Base-by-base conservation (phyloP, 176 grass and related monocot genomes). In the Aegilops bicornis region DNA sequence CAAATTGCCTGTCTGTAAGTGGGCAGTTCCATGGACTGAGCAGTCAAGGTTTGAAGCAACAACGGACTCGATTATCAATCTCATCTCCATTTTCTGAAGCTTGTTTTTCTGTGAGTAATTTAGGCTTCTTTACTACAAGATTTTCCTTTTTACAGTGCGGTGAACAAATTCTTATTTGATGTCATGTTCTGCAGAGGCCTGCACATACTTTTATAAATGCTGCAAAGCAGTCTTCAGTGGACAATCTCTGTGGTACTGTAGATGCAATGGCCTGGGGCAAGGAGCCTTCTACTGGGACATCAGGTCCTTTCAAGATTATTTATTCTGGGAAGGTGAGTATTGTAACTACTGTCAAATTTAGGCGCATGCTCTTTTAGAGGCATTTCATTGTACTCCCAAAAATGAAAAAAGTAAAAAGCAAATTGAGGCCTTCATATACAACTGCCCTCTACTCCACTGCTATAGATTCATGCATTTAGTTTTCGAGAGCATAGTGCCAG, bases 11-110 rank as follows among this genome's bases (percentile, higher is more conserved):
- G 52, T 94, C 93, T 87, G 69, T 92, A 33, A 98, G 81, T 52
- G 93, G 96, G 16, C 79, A 96, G 63, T 96, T 98, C 77, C 96
- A 92, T 60, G 90, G 90, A 63, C 79, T 98, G 89, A 92, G 87
- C 79, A 89, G 77, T 52, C 91, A 92, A 33, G 96, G 96, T 64
- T 81, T 95, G 79, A 96, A 91, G 86, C 80, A 88, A 59, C 96
- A 96, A 63, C 88, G 85, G 30, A 76, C 87, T 72, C 77, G 42
- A 32, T 84, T 94, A 60, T 87, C 88, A 30, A 79, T 95, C 52
- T 94, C 93, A 48, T 93, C 93, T 90, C 96, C 96, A 79, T 98
- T 98, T 87, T 87, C 86, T 43, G 93, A 96, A 96, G 93, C 96
- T 73, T 98, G 91, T 79, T 94, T 98, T 86, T 87, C 93, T 72